phyloP scores from a whole-genome alignment of 768 basidiomycete genomes.

The Sporobolomyces roseus region DNA sequence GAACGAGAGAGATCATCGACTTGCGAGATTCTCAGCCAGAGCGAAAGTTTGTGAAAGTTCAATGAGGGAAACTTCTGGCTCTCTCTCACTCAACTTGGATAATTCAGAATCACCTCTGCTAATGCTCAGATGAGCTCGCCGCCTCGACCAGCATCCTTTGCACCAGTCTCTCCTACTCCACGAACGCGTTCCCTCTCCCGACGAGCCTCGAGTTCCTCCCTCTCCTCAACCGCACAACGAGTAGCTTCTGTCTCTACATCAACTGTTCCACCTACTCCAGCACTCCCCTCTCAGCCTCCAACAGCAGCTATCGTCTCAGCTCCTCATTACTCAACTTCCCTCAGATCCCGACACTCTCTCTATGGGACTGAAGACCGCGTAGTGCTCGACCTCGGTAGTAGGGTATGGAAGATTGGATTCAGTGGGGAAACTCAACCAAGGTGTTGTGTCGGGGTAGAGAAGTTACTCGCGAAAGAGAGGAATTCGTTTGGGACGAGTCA shows the following conservation, averaged over 20 bases:
- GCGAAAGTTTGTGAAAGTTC: no score
- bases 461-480: conserved; percentile 16
- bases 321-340: conserved; percentile 76
- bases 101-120: no score
- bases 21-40: no score
- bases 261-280: not conserved
- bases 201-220: not conserved
- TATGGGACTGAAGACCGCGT: conserved; percentile 96
- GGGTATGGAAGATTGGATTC: conserved; percentile 96
- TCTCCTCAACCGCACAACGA: no score
- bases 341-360: conserved; percentile 49
- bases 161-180: conserved; percentile 9
- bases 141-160: conserved; percentile 5
- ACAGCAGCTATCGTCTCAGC: not conserved
- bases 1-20: not conserved
- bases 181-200: conserved; percentile 19
- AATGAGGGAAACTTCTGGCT: not conserved
- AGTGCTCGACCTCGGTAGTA: conserved; percentile 88
- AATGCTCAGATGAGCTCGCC: conserved; percentile 7
- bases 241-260: not conserved
- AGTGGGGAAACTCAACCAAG: conserved; percentile 89
- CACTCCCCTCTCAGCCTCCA: not conserved
- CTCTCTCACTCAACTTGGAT: conserved; percentile 7
- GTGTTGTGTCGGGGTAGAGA: conserved; percentile 67
- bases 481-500: not conserved